Evolutionary conservation across 768 basidiomycete genomes (phyloP).

Genomic region (Melanogaster broomeanus): DNA sequence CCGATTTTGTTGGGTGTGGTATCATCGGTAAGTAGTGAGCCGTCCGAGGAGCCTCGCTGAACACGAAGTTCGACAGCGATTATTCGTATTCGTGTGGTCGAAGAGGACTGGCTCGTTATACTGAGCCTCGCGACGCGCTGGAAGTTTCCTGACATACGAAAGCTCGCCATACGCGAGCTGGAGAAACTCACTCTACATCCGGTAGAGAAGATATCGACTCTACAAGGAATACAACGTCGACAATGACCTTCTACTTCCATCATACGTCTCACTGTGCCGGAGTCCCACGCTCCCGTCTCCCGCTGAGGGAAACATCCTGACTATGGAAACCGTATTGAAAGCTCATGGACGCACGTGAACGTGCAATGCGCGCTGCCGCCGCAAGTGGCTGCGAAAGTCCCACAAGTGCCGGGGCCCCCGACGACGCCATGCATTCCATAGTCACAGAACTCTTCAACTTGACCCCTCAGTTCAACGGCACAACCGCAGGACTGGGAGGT

Average conservation of each 20-base stretch:
- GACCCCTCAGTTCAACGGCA: conserved; percentile 4
- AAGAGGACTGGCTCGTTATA: conserved; percentile 56
- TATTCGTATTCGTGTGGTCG: conserved; percentile 55
- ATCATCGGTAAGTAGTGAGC: conserved; percentile 46
- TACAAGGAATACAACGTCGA: conserved; percentile 59
- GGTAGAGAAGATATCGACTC: conserved; percentile 53
- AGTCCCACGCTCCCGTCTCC: conserved; percentile 52
- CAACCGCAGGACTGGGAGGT: background rate
- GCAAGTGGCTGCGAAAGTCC: conserved; percentile 30
- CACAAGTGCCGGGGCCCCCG: conserved; percentile 23
- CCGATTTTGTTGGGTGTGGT: conserved; percentile 54
- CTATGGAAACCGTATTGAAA: conserved; percentile 54
- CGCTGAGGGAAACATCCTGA: conserved; percentile 57
- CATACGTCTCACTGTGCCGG: conserved; percentile 53
- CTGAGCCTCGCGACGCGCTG: conserved; percentile 55
- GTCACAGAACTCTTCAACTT: conserved; percentile 36
- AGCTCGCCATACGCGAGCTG: conserved; percentile 56
- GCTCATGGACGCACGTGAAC: conserved; percentile 57
- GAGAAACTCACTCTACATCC: conserved; percentile 47
- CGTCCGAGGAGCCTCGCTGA: background rate
- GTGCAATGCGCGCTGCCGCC: conserved; percentile 35
- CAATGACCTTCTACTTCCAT: conserved; percentile 46
- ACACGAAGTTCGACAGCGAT: conserved; percentile 36
- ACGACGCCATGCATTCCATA: conserved; percentile 27
- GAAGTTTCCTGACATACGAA: conserved; percentile 52